A percentile compares a stretch with the other conserved stretches of the same genome.
Evolutionary conservation across 257 asterid genomes (phyloP).

Genomic region (Ligustrum vulgare): DNA sequence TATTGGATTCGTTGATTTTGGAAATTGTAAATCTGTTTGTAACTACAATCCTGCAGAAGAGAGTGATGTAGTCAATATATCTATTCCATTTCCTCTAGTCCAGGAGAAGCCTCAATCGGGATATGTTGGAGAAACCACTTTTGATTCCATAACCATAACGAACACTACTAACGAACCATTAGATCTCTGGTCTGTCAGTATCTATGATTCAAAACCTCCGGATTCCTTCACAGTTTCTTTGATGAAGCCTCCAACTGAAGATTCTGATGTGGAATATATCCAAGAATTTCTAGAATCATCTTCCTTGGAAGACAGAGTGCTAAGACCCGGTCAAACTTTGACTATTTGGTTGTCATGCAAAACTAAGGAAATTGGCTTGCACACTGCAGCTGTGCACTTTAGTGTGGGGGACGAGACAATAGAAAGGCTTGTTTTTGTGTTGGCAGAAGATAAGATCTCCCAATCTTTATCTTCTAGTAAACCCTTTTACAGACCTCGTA

Average conservation of each 20-base stretch:
- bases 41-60: constrained; percentile 69
- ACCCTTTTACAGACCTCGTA: constrained; percentile 60
- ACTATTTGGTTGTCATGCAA: constrained; percentile 85
- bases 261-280: constrained; percentile 52
- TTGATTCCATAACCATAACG: constrained; percentile 53
- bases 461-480: constrained; percentile 58
- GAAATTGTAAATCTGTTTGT: constrained; percentile 46
- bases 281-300: constrained; percentile 57
- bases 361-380: constrained; percentile 84
- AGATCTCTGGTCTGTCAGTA: constrained; percentile 73
- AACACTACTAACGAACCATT: constrained; percentile 52
- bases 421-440: constrained; percentile 68
- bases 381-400: constrained; percentile 74
- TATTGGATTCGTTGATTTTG: constrained; percentile 76
- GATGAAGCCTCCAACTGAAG: constrained; percentile 72
- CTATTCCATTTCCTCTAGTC: constrained; percentile 71
- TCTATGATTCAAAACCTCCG: constrained; percentile 86
- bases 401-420: constrained; percentile 69
- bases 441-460: constrained; percentile 86
- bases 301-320: constrained; percentile 64
- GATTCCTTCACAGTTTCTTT: constrained; percentile 68
- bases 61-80: constrained; percentile 55
- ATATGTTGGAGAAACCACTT: constrained; percentile 59
- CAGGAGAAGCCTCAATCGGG: constrained; percentile 69
- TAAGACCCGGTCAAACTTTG: constrained; percentile 45